Percentiles rank a stretch among this genome's conserved stretches.
Evolutionary conservation across 768 basidiomycete genomes (phyloP).

Genomic region (Trichaptum fuscoviolaceum): DNA sequence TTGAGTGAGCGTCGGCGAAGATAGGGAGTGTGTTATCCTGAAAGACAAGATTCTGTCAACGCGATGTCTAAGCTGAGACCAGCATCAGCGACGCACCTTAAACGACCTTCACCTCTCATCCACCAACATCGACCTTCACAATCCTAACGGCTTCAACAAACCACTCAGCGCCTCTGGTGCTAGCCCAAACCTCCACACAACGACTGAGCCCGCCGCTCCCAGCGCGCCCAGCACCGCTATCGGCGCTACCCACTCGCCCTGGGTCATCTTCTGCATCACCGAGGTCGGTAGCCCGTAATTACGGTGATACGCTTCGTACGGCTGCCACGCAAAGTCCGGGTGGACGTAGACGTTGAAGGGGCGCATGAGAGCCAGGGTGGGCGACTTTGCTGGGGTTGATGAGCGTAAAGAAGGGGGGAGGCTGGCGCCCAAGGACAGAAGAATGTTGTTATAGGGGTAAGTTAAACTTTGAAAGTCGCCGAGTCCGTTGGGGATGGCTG

Average conservation of each 20-base stretch:
- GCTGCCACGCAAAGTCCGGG: background rate
- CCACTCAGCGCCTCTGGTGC: background rate
- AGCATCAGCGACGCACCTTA: background rate
- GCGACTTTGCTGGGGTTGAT: background rate
- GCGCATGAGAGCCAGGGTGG: slow-evolving; percentile 1
- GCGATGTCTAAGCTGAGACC: background rate
- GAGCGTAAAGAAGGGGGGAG: background rate
- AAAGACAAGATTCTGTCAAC: background rate
- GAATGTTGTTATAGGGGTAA: background rate
- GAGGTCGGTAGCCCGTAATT: background rate
- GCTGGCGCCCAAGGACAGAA: background rate
- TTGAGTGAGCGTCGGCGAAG: background rate
- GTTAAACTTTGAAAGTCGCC: background rate
- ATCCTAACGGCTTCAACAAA: background rate
- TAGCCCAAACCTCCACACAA: background rate
- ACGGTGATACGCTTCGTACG: background rate
- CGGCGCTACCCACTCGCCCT: background rate
- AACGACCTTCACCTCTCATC: background rate
- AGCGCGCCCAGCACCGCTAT: background rate
- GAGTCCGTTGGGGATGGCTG: background rate
- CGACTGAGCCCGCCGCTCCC: background rate
- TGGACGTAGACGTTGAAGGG: background rate
- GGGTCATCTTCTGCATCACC: background rate
- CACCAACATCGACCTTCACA: background rate
- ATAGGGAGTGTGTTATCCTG: background rate